These are phyloP conservation scores for Aspergillus alliaceus DNA, from an alignment of 2,329 filamentous ascomycete genomes.

Conservation along the genomic window DNA sequence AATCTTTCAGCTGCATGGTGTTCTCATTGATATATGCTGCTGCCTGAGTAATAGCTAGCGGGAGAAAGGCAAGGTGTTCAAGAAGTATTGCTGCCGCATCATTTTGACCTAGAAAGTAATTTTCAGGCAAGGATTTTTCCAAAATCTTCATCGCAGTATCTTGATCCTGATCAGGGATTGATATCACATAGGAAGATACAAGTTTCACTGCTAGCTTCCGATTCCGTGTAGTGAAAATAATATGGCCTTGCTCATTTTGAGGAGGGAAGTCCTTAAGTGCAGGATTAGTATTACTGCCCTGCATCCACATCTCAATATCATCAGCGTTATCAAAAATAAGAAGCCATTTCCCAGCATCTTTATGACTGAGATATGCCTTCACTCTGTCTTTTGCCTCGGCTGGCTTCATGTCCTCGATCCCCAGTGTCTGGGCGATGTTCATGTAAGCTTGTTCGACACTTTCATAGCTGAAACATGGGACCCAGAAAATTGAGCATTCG, in stretches of 20 bases:
- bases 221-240: too few relatives aligned
- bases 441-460: slow-evolving; percentile 17
- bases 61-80: slow-evolving; percentile 11
- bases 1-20: background rate
- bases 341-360: slow-evolving; percentile 18
- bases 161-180: too few relatives aligned
- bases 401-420: slow-evolving; percentile 7
- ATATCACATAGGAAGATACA: too few relatives aligned
- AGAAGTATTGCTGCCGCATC: background rate
- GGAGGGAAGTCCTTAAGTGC: slow-evolving; percentile 15
- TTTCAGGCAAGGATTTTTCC: background rate
- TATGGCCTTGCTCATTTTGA: slow-evolving; percentile 15
- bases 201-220: too few relatives aligned
- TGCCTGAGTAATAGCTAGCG: slow-evolving; percentile 9
- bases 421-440: slow-evolving; percentile 13
- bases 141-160: too few relatives aligned
- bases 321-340: slow-evolving; percentile 29
- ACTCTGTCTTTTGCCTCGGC: background rate
- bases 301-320: slow-evolving; percentile 19
- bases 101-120: background rate
- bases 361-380: slow-evolving; percentile 12
- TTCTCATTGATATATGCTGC: slow-evolving; percentile 17
- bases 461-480: slow-evolving; percentile 23
- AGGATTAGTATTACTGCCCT: background rate
- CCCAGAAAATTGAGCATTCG: too few relatives aligned